A percentile compares a stretch with the other conserved stretches of the same genome.
Evolutionary conservation across 768 basidiomycete genomes (phyloP).

Genomic region (Agrocybe praecox): DNA sequence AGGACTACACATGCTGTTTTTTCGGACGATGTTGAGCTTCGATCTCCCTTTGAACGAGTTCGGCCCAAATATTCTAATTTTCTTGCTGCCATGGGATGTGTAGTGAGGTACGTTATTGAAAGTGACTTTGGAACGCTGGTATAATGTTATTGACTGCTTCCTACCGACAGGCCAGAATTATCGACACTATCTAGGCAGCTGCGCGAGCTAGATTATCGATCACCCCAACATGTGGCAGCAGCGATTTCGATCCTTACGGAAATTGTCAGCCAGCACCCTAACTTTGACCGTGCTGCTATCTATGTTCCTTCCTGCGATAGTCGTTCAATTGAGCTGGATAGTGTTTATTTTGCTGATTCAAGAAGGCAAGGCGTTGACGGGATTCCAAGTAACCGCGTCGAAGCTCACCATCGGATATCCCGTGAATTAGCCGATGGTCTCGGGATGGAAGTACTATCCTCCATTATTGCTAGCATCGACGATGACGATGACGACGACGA

Average conservation of each 20-base stretch:
- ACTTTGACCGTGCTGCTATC: not conserved
- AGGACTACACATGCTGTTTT: not conserved
- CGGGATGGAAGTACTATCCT: constrained; percentile 12
- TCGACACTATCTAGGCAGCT: constrained; percentile 2
- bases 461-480: constrained; percentile 5
- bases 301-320: constrained; percentile 4
- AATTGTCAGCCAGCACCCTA: constrained; percentile 6
- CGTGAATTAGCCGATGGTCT: constrained; percentile 9
- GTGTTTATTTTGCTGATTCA: constrained; percentile 12
- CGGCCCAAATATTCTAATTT: not conserved
- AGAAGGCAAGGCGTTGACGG: not conserved
- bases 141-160: too few species aligned
- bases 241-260: constrained; percentile 14
- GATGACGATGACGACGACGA: constrained; percentile 15
- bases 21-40: not conserved
- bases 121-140: too few species aligned
- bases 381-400: not conserved
- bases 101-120: not conserved
- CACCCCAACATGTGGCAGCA: not conserved
- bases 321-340: not conserved
- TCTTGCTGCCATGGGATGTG: not conserved
- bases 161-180: constrained; percentile 7
- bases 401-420: constrained; percentile 13
- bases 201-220: not conserved
- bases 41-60: not conserved